phyloP scores from a whole-genome alignment of 345 rosid genomes.

The Melastoma malabathricum region DNA sequence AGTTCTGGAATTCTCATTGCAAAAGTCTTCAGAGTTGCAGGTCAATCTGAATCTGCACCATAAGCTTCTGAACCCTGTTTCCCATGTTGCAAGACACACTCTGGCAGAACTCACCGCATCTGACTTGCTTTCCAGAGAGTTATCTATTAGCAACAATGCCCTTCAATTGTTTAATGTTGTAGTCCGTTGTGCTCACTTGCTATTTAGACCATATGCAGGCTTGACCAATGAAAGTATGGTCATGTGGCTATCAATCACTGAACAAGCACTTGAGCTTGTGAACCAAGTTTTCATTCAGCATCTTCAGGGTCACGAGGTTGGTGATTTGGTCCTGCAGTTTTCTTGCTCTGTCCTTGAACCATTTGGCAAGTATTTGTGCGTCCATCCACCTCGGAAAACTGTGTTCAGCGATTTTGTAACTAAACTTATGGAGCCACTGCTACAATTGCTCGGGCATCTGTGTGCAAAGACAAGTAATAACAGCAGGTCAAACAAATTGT shows the following conservation, averaged over 20 bases:
- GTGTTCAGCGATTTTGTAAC: slow-evolving; percentile 60
- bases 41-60: slow-evolving; percentile 42
- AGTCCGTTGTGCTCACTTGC: slow-evolving; percentile 44
- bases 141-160: slow-evolving; percentile 21
- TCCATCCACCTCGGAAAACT: slow-evolving; percentile 61
- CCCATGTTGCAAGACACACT: slow-evolving; percentile 25
- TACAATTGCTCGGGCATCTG: slow-evolving; percentile 38
- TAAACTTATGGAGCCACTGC: slow-evolving; percentile 54
- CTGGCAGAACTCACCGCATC: slow-evolving; percentile 19
- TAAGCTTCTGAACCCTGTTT: slow-evolving; percentile 44
- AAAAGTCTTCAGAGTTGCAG: slow-evolving; percentile 35
- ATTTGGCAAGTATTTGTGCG: slow-evolving; percentile 61
- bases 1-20: slow-evolving; percentile 60
- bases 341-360: slow-evolving; percentile 64
- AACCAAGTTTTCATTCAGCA: slow-evolving; percentile 23
- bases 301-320: slow-evolving; percentile 23
- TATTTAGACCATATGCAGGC: slow-evolving; percentile 45
- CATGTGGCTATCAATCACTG: slow-evolving; percentile 49
- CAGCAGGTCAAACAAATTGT: slow-evolving; percentile 18
- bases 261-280: slow-evolving; percentile 39
- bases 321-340: slow-evolving; percentile 33
- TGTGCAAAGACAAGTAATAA: slow-evolving; percentile 14
- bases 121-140: slow-evolving; percentile 12
- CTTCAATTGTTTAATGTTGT: slow-evolving; percentile 31
- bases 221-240: slow-evolving; percentile 55